Evolutionary conservation across 1,139 yeast species (phyloP).

Genomic region (Kodamaea arcana): DNA sequence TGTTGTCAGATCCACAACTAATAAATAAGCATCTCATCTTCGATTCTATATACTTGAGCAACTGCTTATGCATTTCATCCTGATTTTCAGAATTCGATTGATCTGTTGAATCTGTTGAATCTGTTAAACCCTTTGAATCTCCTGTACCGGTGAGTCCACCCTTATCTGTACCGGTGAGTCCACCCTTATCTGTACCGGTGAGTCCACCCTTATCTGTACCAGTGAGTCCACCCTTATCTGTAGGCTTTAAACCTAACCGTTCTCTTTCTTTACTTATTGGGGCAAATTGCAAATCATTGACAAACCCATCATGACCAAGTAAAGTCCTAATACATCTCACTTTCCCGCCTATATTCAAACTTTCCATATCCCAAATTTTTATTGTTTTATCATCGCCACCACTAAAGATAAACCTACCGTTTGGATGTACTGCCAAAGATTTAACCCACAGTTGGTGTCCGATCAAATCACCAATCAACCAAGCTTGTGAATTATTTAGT

Average conservation of each 20-base stretch:
- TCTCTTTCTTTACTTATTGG: slow-evolving; percentile 3
- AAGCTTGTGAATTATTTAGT: slow-evolving; percentile 54
- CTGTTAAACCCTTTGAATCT: slow-evolving; percentile 11
- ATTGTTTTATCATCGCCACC: slow-evolving; percentile 79
- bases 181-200: too few species aligned
- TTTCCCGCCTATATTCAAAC: slow-evolving; percentile 39
- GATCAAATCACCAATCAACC: slow-evolving; percentile 46
- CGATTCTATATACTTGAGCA: slow-evolving; percentile 27
- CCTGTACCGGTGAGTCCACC: too few species aligned
- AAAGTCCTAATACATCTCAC: slow-evolving; percentile 50
- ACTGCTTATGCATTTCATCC: slow-evolving; percentile 14
- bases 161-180: too few species aligned
- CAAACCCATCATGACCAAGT: slow-evolving; percentile 69
- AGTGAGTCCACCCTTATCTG: neutral
- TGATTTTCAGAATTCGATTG: neutral
- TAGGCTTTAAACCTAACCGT: slow-evolving; percentile 11
- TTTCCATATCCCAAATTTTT: slow-evolving; percentile 71
- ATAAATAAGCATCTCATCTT: slow-evolving; percentile 54
- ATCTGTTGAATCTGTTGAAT: too few species aligned
- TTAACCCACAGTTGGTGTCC: slow-evolving; percentile 93
- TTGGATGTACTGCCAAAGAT: slow-evolving; percentile 66
- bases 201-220: too few species aligned
- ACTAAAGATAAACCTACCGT: slow-evolving; percentile 65
- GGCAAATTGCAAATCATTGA: slow-evolving; percentile 65
- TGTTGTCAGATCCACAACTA: slow-evolving; percentile 59